Percentiles rank a stretch among this genome's conserved stretches.
Conservation (phyloP, 176 grass and related monocot genomes). For the Ensete glaucum region DNA sequence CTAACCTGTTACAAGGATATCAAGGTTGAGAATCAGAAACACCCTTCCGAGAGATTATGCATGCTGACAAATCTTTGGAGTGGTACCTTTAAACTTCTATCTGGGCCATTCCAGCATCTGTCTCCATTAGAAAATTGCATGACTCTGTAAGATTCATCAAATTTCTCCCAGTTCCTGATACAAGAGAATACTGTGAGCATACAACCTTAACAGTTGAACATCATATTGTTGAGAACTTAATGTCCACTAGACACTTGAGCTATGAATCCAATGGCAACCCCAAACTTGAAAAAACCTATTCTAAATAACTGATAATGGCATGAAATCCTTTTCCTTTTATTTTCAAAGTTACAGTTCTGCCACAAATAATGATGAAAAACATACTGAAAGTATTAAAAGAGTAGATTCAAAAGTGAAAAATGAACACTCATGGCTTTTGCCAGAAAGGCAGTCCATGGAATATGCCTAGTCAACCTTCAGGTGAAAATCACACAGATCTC, state of each 20-base stretch:
- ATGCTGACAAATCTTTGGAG: not conserved
- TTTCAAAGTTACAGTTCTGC: no score
- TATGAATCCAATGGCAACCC: no score
- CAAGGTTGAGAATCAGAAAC: not conserved
- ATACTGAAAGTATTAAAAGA: no score
- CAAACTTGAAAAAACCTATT: no score
- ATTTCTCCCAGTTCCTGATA: slow-evolving; percentile 84
- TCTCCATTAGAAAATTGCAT: slow-evolving; percentile 84
- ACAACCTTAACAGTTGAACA: not conserved
- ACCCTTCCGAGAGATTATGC: not conserved
- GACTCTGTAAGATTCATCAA: slow-evolving; percentile 75
- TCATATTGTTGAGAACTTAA: not conserved
- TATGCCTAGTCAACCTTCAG: not conserved
- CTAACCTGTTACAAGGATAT: slow-evolving; percentile 47
- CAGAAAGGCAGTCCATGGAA: not conserved
- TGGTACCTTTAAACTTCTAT: slow-evolving; percentile 78
- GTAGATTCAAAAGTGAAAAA: no score
- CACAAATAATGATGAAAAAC: no score
- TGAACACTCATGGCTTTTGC: no score
- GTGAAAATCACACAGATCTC: not conserved
- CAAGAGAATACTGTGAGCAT: not conserved
- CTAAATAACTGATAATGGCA: no score
- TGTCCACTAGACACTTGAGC: no score
- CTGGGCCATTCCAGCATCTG: slow-evolving; percentile 89
- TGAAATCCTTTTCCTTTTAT: no score